These are phyloP conservation scores for Calonectria pteridis DNA, from an alignment of 2,329 filamentous ascomycete species.

Conservation along the genomic window DNA sequence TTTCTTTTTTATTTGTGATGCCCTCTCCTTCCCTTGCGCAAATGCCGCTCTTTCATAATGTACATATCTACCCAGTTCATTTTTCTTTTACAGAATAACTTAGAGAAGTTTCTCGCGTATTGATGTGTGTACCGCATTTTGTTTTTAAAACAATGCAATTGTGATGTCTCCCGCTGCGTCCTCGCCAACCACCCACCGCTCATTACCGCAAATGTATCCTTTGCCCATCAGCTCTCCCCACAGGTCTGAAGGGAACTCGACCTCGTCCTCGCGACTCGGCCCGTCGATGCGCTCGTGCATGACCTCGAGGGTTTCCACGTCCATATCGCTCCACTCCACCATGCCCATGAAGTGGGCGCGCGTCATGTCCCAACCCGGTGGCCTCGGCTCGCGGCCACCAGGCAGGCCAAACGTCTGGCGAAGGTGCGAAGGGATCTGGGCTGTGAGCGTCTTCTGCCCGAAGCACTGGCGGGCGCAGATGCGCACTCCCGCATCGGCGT, in stretches of 20 bases:
- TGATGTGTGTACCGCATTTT: not conserved
- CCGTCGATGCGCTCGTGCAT: conserved; percentile 29
- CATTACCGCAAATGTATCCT: conserved; percentile 69
- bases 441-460: conserved; percentile 59
- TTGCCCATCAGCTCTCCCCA: conserved; percentile 63
- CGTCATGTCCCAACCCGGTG: conserved; percentile 10
- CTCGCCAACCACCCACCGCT: conserved; percentile 73
- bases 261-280: conserved; percentile 46
- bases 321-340: conserved; percentile 20
- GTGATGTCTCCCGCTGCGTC: conserved; percentile 64
- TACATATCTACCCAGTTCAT: conserved; percentile 40
- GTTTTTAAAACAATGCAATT: conserved; percentile 61
- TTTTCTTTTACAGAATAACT: conserved; percentile 5
- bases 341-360: conserved; percentile 13
- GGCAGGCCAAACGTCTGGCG: conserved; percentile 23
- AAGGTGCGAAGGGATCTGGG: conserved; percentile 56
- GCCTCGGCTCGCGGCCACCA: not conserved
- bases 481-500: conserved; percentile 58
- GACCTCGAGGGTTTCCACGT: conserved; percentile 14
- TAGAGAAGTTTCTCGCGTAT: conserved; percentile 1
- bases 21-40: conserved; percentile 9
- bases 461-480: conserved; percentile 62
- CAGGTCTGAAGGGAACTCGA: conserved; percentile 57
- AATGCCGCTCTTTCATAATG: conserved; percentile 11
- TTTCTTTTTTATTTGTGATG: conserved; percentile 37